phyloP scores from a whole-genome alignment of 2,329 filamentous ascomycete species.

The Waltergamsia citrina region DNA sequence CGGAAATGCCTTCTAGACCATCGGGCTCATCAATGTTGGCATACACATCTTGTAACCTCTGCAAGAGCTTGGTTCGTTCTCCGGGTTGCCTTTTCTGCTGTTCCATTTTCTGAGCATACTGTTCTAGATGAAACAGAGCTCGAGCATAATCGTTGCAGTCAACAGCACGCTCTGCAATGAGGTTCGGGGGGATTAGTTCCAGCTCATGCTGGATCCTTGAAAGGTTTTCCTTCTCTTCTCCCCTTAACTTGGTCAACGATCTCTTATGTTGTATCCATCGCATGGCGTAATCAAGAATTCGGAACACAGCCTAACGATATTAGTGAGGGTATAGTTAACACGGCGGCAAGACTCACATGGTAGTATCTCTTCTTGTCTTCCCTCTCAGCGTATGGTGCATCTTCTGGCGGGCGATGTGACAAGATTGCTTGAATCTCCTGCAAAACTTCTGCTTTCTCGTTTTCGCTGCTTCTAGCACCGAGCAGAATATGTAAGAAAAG shows the following conservation, averaged over 20 bases:
- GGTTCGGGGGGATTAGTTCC: conserved; percentile 59
- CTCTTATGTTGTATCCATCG: conserved; percentile 76
- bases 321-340: conserved; percentile 8
- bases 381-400: conserved; percentile 48
- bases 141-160: conserved; percentile 89
- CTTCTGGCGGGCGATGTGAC: conserved; percentile 42
- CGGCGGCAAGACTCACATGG: conserved; percentile 50
- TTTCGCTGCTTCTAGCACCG: conserved; percentile 50
- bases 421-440: conserved; percentile 68
- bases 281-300: conserved; percentile 83
- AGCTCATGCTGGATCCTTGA: conserved; percentile 41
- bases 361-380: conserved; percentile 79
- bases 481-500: conserved; percentile 75
- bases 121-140: conserved; percentile 90
- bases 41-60: conserved; percentile 85
- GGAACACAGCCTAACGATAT: conserved; percentile 66
- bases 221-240: conserved; percentile 36
- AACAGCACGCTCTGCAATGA: conserved; percentile 74
- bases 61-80: conserved; percentile 57
- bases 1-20: conserved; percentile 87
- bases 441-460: conserved; percentile 56
- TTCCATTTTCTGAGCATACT: conserved; percentile 57
- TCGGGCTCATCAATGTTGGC: conserved; percentile 97
- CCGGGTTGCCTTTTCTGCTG: conserved; percentile 33
- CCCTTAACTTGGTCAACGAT: conserved; percentile 12